Evolutionary conservation across 2,329 filamentous ascomycete genomes (phyloP), one percentile per base, ranked within the genome.

Genomic region (Beauveria sp.): DNA sequence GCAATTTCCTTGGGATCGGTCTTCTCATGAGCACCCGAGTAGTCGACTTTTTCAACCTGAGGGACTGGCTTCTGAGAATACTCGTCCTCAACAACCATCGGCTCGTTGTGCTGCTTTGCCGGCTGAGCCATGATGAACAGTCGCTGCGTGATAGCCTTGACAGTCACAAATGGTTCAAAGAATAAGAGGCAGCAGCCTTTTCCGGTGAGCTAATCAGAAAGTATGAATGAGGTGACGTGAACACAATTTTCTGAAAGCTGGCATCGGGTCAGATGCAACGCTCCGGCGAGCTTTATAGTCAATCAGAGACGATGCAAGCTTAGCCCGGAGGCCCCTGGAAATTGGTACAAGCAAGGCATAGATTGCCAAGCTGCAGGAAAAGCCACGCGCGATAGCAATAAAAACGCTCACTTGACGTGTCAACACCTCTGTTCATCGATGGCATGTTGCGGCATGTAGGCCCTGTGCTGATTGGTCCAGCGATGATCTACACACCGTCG

Each of bases 1-100:
- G 68, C 70, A 62, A 76, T 76, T 60, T 77, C 74, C 26, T 65
- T 70, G 1, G 73, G 74, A 43, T 76, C 73, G 0, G 73, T 75
- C 67, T 76, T 77, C 60, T 70, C 70, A 38, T 70, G 66, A 5
- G 74, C 73, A 20, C 74, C 74, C 5, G 73, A 75, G 65, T 76
- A 76, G 62, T 76, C 74, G 43, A 64, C 58, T 38, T 66, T 67
- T n/a, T 66, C 66, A 16, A 53, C 54, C 22, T 45, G 64, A 22
- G 67, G 67, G 16, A 69, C 53, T 12, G 51, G 50, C 42, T 65
- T 65, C 45, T 65, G 61, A 3, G 34, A 14, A n/a, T 63, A 24
- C 14, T 61, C 57, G 10, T 47, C 57, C 16, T 58, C 43, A 42
- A 49, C 12, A 14, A 55, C 9, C 52, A 52, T 28, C 7, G 22